Conservation (phyloP, 257 asterid species). For the Plectranthus barbatus region DNA sequence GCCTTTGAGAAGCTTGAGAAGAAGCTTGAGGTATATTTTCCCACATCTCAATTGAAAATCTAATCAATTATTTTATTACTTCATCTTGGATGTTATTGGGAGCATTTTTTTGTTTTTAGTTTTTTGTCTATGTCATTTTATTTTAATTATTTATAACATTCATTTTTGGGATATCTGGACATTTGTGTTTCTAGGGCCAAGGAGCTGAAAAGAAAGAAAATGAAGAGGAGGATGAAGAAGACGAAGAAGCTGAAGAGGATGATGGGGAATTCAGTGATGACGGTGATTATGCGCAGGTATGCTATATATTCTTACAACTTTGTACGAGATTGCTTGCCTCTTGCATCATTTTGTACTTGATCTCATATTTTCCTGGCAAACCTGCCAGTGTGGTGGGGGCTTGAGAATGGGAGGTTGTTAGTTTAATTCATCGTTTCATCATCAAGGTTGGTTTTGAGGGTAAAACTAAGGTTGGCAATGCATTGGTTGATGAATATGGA, state of each 20-base stretch:
- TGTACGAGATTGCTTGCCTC: background rate
- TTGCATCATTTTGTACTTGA: background rate
- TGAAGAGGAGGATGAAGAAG: slow-evolving; percentile 56
- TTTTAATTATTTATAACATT: background rate
- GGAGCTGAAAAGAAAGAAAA: slow-evolving; percentile 39
- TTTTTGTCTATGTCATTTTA: background rate
- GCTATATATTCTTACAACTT: background rate
- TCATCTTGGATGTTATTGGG: background rate
- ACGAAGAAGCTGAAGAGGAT: slow-evolving; percentile 33
- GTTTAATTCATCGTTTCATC: no score
- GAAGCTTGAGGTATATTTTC: slow-evolving; percentile 26
- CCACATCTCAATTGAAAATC: background rate
- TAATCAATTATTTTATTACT: background rate
- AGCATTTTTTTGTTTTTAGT: background rate
- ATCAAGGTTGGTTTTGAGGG: no score
- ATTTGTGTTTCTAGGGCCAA: slow-evolving; percentile 30
- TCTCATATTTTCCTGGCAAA: background rate
- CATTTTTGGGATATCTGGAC: background rate
- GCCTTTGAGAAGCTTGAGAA: slow-evolving; percentile 48
- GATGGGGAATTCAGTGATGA: slow-evolving; percentile 53
- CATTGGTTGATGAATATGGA: no score
- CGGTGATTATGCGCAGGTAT: slow-evolving; percentile 64
- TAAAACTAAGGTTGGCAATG: no score
- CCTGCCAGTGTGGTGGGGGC: no score
- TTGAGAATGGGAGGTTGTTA: no score